phyloP scores from a whole-genome alignment of 495 filamentous ascomycete genomes.

The Neurospora sp. region DNA sequence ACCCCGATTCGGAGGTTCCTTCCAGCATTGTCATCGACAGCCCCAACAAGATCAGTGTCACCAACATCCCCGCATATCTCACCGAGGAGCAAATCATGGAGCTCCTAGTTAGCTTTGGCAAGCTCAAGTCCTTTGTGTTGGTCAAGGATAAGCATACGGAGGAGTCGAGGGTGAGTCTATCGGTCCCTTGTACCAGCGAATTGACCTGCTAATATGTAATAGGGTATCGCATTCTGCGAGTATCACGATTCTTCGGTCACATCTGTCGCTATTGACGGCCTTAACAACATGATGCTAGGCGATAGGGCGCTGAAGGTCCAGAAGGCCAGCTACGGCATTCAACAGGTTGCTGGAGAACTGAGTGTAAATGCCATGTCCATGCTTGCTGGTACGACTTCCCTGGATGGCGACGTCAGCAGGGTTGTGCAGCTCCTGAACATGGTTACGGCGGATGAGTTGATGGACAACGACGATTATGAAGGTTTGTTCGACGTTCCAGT shows the following conservation, averaged over 20 bases:
- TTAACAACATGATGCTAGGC: conserved; percentile 87
- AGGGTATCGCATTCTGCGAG: conserved; percentile 97
- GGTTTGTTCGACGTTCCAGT: conserved; percentile 43
- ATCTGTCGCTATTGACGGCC: conserved; percentile 77
- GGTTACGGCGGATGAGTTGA: conserved; percentile 91
- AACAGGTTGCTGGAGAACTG: conserved; percentile 87
- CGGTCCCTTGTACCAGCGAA: not conserved
- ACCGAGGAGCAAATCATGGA: conserved; percentile 86
- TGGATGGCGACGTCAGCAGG: conserved; percentile 61
- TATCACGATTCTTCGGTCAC: conserved; percentile 71
- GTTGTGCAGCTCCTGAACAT: conserved; percentile 94
- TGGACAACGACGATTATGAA: conserved; percentile 90
- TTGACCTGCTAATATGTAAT: conserved; percentile 8
- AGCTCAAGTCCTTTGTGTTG: conserved; percentile 84
- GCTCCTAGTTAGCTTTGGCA: conserved; percentile 79
- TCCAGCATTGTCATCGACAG: conserved; percentile 79
- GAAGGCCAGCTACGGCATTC: conserved; percentile 84
- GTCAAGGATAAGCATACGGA: conserved; percentile 82
- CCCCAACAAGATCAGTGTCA: conserved; percentile 87
- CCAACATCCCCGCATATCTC: conserved; percentile 79
- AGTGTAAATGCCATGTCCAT: conserved; percentile 97
- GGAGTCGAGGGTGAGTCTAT: conserved; percentile 67
- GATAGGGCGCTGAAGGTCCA: conserved; percentile 75
- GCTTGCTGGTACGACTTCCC: conserved; percentile 86
- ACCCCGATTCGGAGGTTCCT: conserved; percentile 57